A percentile compares a stretch with the other conserved stretches of the same genome.
Evolutionary conservation across 192 early-diverging fungal genomes (phyloP).

Genomic region (Coemansia javaensis): DNA sequence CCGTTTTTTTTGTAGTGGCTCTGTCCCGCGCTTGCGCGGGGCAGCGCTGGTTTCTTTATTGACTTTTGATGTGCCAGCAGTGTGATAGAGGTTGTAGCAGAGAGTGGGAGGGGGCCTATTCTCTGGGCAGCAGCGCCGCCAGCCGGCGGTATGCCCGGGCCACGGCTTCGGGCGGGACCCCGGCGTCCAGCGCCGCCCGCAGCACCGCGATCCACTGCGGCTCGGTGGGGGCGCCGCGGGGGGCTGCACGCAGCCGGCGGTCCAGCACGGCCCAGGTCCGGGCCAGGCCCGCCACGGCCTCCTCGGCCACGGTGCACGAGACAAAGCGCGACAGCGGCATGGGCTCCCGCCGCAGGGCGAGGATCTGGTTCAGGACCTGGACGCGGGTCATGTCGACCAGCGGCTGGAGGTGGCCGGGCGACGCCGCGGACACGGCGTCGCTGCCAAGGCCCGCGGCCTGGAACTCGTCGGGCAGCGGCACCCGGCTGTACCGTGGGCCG

Average conservation of each 20-base stretch:
- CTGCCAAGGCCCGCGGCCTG: no score
- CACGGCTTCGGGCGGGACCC: slow-evolving; percentile 30
- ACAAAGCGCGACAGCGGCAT: slow-evolving; percentile 22
- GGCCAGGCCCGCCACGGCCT: slow-evolving; percentile 17
- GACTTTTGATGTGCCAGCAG: no score
- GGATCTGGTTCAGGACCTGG: slow-evolving; percentile 31
- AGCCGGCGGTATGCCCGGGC: slow-evolving; percentile 33
- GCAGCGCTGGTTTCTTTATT: no score
- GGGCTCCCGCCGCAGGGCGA: background rate
- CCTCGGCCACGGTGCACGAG: slow-evolving; percentile 27
- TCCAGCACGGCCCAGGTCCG: slow-evolving; percentile 15
- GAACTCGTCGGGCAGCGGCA: slow-evolving; percentile 9
- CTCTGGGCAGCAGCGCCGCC: slow-evolving; percentile 8
- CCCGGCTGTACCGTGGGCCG: slow-evolving; percentile 12
- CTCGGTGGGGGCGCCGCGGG: background rate
- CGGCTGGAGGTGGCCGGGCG: slow-evolving; percentile 2
- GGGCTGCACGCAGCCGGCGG: background rate
- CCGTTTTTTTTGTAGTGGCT: no score
- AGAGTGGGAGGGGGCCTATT: no score
- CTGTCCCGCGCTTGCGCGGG: no score
- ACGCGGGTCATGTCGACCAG: slow-evolving; percentile 28
- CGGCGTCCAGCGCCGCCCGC: slow-evolving; percentile 17
- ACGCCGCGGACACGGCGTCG: no score
- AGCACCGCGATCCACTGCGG: slow-evolving; percentile 28
- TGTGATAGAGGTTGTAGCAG: no score